Evolutionary conservation across 495 filamentous ascomycete genomes (phyloP), one percentile per base, ranked within the genome.

Genomic region (Bacidia gigantensis): DNA sequence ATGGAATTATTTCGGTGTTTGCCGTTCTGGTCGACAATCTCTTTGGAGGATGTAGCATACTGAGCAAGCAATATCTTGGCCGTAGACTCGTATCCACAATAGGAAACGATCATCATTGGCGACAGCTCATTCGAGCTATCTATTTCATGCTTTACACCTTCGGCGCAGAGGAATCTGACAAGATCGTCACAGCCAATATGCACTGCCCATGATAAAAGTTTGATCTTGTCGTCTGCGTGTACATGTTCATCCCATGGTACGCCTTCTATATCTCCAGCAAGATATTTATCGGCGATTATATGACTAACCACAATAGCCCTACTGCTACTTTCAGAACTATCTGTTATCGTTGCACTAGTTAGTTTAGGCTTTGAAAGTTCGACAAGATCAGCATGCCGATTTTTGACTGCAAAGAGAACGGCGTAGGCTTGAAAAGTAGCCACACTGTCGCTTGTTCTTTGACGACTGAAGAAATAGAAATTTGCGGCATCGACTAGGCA

Each of bases 391-490:
- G 20, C 12, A 3, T 5, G n/a, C 18, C 14, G n/a, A n/a, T 26
- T 26, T 25, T 47, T 26, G 2, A 25, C 14, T 22, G 23, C 23
- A 1, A 47, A n/a, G 11, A 55, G 10, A 1, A 50, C 12, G 3
- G 35, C 10, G 12, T 44, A 56, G 21, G 49, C 48, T 26, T 20
- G 50, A 14, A 56, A 22, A 3, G 42, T 21, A 12, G 46, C 41
- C 7, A 56, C 11, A 11, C 40, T 51, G 17, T 11, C 10, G 26
- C 39, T 5, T 1, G 20, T 9, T 40, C 2, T 11, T 20, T 1
- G 25, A 3, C 49, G 49, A 12, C 26, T 26, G 22, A 26, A 41
- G 21, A 25, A 2, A 9, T 56, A 56, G 20, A 51, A 26, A 14
- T 43, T 46, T 20, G 41, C 44, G 7, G 49, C 29, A 12, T 51